These are phyloP conservation scores for Myxozyma nipponensis DNA, from an alignment of 805 yeast genomes.

Conservation along the genomic window DNA sequence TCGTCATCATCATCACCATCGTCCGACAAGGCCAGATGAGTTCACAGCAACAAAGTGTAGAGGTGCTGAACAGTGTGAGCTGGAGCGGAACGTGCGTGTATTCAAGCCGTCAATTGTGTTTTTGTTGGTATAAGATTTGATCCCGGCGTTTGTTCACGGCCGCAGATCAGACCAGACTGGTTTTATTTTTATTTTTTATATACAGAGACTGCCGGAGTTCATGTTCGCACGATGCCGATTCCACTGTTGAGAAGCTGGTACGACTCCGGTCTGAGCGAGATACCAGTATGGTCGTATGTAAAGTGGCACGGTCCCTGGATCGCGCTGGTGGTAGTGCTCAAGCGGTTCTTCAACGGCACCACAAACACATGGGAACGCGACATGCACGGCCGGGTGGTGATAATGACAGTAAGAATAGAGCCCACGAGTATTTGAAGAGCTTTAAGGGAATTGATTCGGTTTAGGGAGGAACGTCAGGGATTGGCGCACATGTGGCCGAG, in stretches of 20 bases:
- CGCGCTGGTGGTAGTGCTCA: conserved; percentile 47
- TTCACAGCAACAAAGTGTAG: no score
- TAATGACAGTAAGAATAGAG: conserved; percentile 33
- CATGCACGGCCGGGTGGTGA: conserved; percentile 76
- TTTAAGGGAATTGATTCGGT: background rate
- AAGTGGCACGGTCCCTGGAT: conserved; percentile 56
- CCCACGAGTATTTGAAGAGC: background rate
- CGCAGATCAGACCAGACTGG: no score
- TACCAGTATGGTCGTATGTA: conserved; percentile 70
- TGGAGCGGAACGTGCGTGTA: no score
- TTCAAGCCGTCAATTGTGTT: no score
- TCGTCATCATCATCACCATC: no score
- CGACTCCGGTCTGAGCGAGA: conserved; percentile 54
- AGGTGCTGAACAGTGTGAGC: no score
- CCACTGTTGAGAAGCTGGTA: background rate
- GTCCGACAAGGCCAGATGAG: no score
- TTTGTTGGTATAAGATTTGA: no score
- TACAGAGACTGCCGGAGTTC: no score
- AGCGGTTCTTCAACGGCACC: conserved; percentile 75
- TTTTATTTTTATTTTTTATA: no score
- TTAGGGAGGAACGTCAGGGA: conserved; percentile 86
- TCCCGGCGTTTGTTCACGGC: no score
- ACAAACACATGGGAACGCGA: conserved; percentile 89
- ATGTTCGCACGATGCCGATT: background rate
- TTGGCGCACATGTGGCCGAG: conserved; percentile 71